Evolutionary conservation across 2,329 filamentous ascomycete species (phyloP), one percentile per base, ranked within the genome.

Genomic region (Aspergillus japonicus): DNA sequence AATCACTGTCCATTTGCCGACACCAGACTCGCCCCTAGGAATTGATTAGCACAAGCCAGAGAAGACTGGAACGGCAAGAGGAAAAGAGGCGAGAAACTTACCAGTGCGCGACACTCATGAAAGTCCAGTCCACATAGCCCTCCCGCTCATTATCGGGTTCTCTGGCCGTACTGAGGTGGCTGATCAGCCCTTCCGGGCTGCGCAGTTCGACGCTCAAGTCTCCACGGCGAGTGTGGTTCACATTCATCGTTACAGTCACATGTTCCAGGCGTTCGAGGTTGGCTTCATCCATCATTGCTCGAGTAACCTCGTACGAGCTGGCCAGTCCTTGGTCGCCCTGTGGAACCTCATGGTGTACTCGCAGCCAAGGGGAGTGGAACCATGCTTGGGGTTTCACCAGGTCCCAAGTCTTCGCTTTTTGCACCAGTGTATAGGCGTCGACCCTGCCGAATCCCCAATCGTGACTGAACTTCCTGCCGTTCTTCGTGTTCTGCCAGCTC

Each of bases 101-200:
- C 90, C 93, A 99, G 74, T 99, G 95, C 64, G 89, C 93, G 42
- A 99, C 95, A 62, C 89, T 96, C 95, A 99, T 99, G 70, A 99
- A 99, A 0, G 94, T 98, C 95, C 95, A 99, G 77, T 98, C 92
- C 42, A 88, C 80, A 73, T 98, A 99, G 8, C 95, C 95, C 23
- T 78, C 76, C 0, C 78, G 73, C 39, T 83, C 84, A 1, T 83
- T 80, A 74, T 99, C 95, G 23, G 85, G 76, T 61, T 83, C 83
- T 64, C 95, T 89, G 1, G 89, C 81, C 12, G 88, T 90, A 4
- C 93, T 89, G 56, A 99, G 85, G 71, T 96, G 89, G 71, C 92
- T 96, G 64, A 92, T 81, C 59, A 97, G 79, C 10, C 91, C 90
- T 33, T 86, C 81, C 0, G 95, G 95, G 68, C 92, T 96, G 71